These are phyloP conservation scores for Cytospora piceae DNA, from an alignment of 2,329 filamentous ascomycete genomes.

Conservation along the genomic window DNA sequence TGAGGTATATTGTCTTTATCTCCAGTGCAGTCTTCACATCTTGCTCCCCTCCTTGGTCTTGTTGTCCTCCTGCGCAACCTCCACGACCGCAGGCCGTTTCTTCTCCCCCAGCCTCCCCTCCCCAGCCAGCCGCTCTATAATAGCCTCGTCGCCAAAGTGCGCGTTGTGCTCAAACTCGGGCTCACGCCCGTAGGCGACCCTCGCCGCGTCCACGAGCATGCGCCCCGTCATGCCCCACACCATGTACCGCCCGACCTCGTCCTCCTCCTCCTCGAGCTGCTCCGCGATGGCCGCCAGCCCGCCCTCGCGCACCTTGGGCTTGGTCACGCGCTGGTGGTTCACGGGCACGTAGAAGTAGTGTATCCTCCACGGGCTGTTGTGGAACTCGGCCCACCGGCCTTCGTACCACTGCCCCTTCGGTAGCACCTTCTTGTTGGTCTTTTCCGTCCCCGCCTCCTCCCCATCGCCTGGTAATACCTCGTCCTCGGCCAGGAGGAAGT, in stretches of 20 bases:
- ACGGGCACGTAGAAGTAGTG: constrained; percentile 93
- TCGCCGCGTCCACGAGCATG: constrained; percentile 85
- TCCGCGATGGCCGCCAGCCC: constrained; percentile 50
- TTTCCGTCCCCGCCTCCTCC: constrained; percentile 38
- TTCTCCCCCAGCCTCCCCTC: constrained; percentile 53
- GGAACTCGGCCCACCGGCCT: constrained; percentile 80
- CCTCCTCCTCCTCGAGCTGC: constrained; percentile 51
- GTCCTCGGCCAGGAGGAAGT: constrained; percentile 71
- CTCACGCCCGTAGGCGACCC: constrained; percentile 79
- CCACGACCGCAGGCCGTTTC: constrained; percentile 40
- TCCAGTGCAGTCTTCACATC: constrained; percentile 41
- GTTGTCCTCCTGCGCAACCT: constrained; percentile 42
- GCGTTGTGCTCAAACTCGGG: constrained; percentile 78
- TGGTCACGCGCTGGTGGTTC: constrained; percentile 68
- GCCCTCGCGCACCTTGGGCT: constrained; percentile 49
- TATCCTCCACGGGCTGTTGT: constrained; percentile 77
- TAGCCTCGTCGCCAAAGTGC: constrained; percentile 55
- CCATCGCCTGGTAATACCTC: constrained; percentile 48
- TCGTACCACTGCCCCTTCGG: constrained; percentile 77
- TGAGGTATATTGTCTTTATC: constrained; percentile 26
- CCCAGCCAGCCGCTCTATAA: constrained; percentile 51
- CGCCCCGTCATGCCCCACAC: constrained; percentile 96
- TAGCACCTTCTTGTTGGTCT: constrained; percentile 37
- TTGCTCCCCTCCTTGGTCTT: constrained; percentile 41
- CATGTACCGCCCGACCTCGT: constrained; percentile 65